phyloP scores from a whole-genome alignment of 169 alveolate species.

The Plasmodium fragile region DNA sequence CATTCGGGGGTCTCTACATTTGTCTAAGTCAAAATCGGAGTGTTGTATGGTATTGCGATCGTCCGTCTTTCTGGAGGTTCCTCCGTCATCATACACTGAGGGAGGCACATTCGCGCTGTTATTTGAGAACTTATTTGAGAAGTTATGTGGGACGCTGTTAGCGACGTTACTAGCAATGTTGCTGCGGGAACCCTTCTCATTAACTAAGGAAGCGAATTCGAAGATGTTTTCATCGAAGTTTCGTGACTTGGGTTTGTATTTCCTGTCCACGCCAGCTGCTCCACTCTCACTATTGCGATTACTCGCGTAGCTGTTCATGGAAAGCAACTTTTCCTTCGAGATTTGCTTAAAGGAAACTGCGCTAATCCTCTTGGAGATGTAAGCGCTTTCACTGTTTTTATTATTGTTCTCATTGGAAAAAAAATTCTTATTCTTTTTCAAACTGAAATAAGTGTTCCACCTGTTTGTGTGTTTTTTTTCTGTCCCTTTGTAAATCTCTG shows the following conservation, averaged over 20 bases:
- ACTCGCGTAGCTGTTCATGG: conserved; percentile 7
- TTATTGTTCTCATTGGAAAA: not conserved
- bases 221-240: conserved; percentile 3
- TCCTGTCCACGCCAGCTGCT: not conserved
- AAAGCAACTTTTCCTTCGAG: conserved; percentile 37
- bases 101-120: not conserved
- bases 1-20: conserved; percentile 5
- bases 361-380: conserved; percentile 28
- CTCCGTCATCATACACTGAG: not conserved
- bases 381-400: not conserved
- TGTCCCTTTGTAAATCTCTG: conserved; percentile 23
- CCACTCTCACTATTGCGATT: not conserved
- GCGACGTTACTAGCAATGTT: not conserved
- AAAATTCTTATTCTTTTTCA: conserved; percentile 18
- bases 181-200: not conserved
- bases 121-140: not conserved
- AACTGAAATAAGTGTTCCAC: conserved; percentile 22
- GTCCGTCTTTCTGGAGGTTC: not conserved
- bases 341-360: conserved; percentile 75
- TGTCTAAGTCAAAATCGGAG: conserved; percentile 30
- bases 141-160: not conserved
- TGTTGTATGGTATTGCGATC: conserved; percentile 11
- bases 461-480: conserved; percentile 17
- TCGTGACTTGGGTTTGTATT: not conserved
- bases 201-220: conserved; percentile 1